Conservation (phyloP, 2,329 filamentous ascomycete genomes). For the Monilinia laxa region DNA sequence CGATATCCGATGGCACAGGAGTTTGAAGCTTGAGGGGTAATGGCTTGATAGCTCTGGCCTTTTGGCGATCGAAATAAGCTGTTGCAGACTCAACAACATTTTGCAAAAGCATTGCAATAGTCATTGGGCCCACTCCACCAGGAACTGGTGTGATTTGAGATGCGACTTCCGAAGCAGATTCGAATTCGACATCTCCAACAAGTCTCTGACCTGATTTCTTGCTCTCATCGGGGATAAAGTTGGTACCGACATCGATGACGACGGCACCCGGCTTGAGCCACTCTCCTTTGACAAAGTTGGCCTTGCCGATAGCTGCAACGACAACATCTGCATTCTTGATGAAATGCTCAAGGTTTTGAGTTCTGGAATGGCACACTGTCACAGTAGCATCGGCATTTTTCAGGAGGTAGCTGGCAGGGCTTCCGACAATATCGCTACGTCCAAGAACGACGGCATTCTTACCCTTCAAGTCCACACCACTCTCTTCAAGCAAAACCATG, state of each 20-base stretch:
- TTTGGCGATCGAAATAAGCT: conserved; percentile 78
- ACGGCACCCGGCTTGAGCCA: conserved; percentile 95
- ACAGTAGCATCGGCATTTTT: conserved; percentile 97
- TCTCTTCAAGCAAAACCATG: conserved; percentile 85
- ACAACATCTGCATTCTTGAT: conserved; percentile 86
- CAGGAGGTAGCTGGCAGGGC: conserved; percentile 91
- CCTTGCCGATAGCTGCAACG: conserved; percentile 85
- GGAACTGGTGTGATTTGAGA: conserved; percentile 95
- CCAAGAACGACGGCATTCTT: conserved; percentile 95
- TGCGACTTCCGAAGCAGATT: conserved; percentile 78
- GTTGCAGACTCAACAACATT: conserved; percentile 89
- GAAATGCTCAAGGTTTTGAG: conserved; percentile 67
- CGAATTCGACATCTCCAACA: conserved; percentile 93
- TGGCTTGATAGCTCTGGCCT: conserved; percentile 73
- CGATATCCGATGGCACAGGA: conserved; percentile 95
- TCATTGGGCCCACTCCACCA: conserved; percentile 97
- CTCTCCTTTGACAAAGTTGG: conserved; percentile 87
- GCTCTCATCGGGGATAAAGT: conserved; percentile 84
- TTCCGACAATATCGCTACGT: conserved; percentile 95
- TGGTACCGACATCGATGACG: conserved; percentile 96
- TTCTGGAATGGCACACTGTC: conserved; percentile 92
- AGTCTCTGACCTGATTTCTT: conserved; percentile 92
- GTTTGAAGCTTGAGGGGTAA: conserved; percentile 76
- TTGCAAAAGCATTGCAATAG: conserved; percentile 94
- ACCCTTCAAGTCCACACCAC: conserved; percentile 77